A percentile compares a stretch with the other conserved stretches of the same genome.
These are phyloP conservation scores for Fusarium heterosporum DNA, from an alignment of 2,329 filamentous ascomycete species.

Conservation along the genomic window DNA sequence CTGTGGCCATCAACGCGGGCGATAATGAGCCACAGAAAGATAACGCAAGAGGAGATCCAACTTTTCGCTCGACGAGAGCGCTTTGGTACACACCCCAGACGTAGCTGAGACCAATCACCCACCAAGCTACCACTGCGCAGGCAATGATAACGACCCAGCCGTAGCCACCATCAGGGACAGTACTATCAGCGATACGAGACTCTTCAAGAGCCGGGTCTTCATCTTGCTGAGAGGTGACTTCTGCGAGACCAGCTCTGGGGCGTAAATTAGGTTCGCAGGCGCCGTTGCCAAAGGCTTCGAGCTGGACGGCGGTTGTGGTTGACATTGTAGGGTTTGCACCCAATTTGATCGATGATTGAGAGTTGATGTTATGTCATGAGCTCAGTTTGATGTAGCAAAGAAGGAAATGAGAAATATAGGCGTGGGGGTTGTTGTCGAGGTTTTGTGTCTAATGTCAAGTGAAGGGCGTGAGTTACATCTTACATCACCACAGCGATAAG, in stretches of 20 bases:
- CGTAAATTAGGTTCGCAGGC: conserved; percentile 18
- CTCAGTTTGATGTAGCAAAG: not conserved
- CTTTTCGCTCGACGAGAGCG: conserved; percentile 61
- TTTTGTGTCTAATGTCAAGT: conserved; percentile 15
- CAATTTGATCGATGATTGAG: not conserved
- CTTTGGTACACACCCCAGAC: conserved; percentile 72
- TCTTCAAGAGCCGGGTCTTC: conserved; percentile 41
- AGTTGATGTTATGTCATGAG: not conserved
- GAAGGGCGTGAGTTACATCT: conserved; percentile 30
- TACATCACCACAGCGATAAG: not conserved
- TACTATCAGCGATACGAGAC: conserved; percentile 37
- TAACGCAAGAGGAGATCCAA: conserved; percentile 62
- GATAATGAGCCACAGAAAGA: conserved; percentile 68
- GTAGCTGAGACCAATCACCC: conserved; percentile 68
- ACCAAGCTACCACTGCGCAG: conserved; percentile 53
- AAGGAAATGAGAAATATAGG: rapidly evolving
- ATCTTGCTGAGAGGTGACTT: not conserved
- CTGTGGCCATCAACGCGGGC: conserved; percentile 35
- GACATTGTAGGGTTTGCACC: conserved; percentile 12
- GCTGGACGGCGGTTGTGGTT: conserved; percentile 30
- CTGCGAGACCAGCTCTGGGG: conserved; percentile 13
- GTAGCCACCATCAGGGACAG: conserved; percentile 46
- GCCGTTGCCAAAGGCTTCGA: conserved; percentile 25
- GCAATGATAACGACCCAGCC: conserved; percentile 46
- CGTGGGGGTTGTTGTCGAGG: not conserved